Base-by-base conservation (phyloP, 2,329 filamentous ascomycete genomes). In the Rutstroemia sydowiana region DNA sequence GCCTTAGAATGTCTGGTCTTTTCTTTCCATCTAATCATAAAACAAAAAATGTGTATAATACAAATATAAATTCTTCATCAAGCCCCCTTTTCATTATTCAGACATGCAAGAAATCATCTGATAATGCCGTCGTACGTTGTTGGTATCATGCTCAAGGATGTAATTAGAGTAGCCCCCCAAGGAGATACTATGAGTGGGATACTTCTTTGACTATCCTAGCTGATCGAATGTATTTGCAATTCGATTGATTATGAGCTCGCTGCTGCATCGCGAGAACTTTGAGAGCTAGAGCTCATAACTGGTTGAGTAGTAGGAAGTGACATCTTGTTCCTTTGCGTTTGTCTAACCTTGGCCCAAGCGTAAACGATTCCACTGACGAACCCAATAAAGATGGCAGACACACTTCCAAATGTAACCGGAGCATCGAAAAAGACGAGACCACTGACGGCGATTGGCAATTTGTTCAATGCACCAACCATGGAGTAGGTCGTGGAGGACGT, bases 401-500 rank as follows among this genome's bases (percentile, higher is more conserved):
- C 88, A 66, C 88, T 93, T 62, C 89, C 90, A 56, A 96, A 79
- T 0, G 93, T 97, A 62, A 95, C 87, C 0, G 93, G 91, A 0
- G 91, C 91, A 57, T 93, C 82, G 72, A 98, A 98, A 78, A 98
- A 98, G 63, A 98, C 72, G 37, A 98, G 79, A 26, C 93, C 93
- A 58, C 86, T 92, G 60, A 98, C 70, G 51, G 93, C 93, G 62
- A 98, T 91, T 39, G 93, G 93, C 30, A 98, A 84, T 77, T 98
- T 98, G 79, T 98, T 98, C 65, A 98, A 77, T 16, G 92, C 89
- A 57, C 93, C 93, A 52, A 97, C 93, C 92, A 98, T 97, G 28
- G 88, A 95, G 76, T 97, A 98, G 2, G 93, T 98, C 8, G 93
- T 98, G 16, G 91, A 96, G 0, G 91, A 95, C 7, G 93, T 97